Base-by-base conservation (phyloP, 345 rosid species). In the Alliaria petiolata region DNA sequence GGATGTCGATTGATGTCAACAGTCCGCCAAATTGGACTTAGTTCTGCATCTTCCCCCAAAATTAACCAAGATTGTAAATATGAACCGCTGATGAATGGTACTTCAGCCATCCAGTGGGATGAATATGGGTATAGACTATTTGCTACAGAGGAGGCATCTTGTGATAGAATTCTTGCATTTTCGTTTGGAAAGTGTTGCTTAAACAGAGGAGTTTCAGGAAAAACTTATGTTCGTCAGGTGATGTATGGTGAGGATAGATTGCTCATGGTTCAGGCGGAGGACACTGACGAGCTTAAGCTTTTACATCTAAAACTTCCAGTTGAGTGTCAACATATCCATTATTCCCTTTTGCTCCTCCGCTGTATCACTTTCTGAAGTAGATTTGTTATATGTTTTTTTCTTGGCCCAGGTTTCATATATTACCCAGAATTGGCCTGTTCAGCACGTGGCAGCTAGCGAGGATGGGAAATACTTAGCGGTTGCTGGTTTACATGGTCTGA, bases 1-100 rank as follows among this genome's bases (percentile, higher is more conserved):
- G 99, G 99, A 52, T 95, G 97, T 81, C 88, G 99, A 59, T 83
- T 95, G 62, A 95, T 95, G 99, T 95, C 98, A 52, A 95, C 99
- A 20, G 81, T 95, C 71, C 95, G 98, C 65, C 99, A 95, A 83
- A 80, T 87, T 80, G 93, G 97, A 73, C 78, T 89, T 73, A 83
- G 83, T 80, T 89, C 96, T 83, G 82, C 78, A 52, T 86, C 98
- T 70, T 89, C 99, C 69, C 97, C 97, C 19, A 70, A 70, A 65
- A 78, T 76, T 51, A 91, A 88, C 72, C 96, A 84, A 75, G 99
- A 91, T 54, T 76, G 80, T 78, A 89, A 87, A 76, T 83, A 80
- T 55, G 99, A 95, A 83, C 95, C 99, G 3, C 70, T 95, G 79
- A 85, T 91, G 85, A 76, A 82, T 75, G 99, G 99, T 67, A 89